A percentile compares a stretch with the other conserved stretches of the same genome.
Conservation (phyloP, 805 yeast genomes). For the Wickerhamomyces queroliae region DNA sequence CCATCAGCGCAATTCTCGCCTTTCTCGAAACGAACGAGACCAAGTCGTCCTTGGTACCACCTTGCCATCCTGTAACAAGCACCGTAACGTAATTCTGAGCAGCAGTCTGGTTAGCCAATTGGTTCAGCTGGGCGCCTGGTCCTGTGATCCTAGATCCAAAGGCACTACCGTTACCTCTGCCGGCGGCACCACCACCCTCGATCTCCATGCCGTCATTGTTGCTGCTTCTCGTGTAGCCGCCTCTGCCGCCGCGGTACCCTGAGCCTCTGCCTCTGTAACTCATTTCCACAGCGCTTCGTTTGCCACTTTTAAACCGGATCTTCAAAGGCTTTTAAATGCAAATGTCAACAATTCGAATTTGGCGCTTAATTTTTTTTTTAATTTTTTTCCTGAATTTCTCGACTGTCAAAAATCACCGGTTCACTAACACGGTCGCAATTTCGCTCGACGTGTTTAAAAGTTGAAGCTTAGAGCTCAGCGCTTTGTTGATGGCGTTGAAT, state of each 20-base stretch:
- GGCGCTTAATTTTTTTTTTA: too few species aligned
- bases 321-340: too few species aligned
- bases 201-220: slow-evolving; percentile 3
- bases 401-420: too few species aligned
- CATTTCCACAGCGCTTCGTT: slow-evolving; percentile 2
- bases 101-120: slow-evolving; percentile 13
- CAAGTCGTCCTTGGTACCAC: slow-evolving; percentile 65
- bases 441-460: too few species aligned
- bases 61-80: slow-evolving; percentile 77
- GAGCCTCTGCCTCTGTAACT: slow-evolving; percentile 5
- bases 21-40: slow-evolving; percentile 66
- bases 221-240: slow-evolving; percentile 3
- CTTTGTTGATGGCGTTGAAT: too few species aligned
- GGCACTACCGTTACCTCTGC: not conserved
- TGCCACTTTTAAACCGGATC: too few species aligned
- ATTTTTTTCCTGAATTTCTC: too few species aligned
- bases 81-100: slow-evolving; percentile 38
- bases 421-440: too few species aligned
- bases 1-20: slow-evolving; percentile 46
- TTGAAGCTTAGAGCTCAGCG: too few species aligned
- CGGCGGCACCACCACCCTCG: not conserved
- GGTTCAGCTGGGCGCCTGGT: slow-evolving; percentile 10
- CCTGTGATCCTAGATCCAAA: not conserved
- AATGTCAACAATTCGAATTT: too few species aligned
- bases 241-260: slow-evolving; percentile 1